Percentiles rank a stretch among this genome's conserved stretches.
These are phyloP conservation scores for Leccinum fallax DNA, from an alignment of 1,284 basidiomycete genomes.

Conservation along the genomic window DNA sequence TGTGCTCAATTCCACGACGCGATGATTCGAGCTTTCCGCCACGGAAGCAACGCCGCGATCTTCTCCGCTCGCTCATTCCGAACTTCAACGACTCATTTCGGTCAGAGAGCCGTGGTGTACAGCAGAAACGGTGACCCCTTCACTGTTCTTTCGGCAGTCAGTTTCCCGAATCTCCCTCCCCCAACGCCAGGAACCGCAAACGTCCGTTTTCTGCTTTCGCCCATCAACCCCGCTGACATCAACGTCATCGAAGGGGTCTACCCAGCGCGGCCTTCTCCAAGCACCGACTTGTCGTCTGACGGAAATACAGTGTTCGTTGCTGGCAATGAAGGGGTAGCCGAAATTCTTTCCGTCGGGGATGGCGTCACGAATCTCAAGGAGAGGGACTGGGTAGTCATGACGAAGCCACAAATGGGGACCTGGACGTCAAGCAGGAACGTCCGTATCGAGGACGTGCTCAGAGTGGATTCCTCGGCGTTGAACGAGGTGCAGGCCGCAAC, in stretches of 20 bases:
- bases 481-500: slow-evolving; percentile 72
- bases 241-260: slow-evolving; percentile 86
- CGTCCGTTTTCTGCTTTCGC: slow-evolving; percentile 71
- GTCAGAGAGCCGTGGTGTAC: slow-evolving; percentile 69
- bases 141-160: slow-evolving; percentile 55
- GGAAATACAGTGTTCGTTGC: slow-evolving; percentile 55
- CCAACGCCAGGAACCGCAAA: slow-evolving; percentile 61
- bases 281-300: slow-evolving; percentile 40
- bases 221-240: slow-evolving; percentile 80
- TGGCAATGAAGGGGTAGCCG: slow-evolving; percentile 81
- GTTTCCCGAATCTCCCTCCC: slow-evolving; percentile 54
- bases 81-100: slow-evolving; percentile 20
- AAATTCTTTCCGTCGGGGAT: slow-evolving; percentile 61
- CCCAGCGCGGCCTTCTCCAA: slow-evolving; percentile 60
- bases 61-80: slow-evolving; percentile 19
- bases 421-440: slow-evolving; percentile 73
- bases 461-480: slow-evolving; percentile 53
- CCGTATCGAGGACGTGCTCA: slow-evolving; percentile 56
- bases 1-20: not conserved
- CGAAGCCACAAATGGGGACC: slow-evolving; percentile 69
- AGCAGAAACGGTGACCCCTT: slow-evolving; percentile 58
- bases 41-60: not conserved
- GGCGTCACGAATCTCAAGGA: slow-evolving; percentile 51
- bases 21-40: slow-evolving; percentile 10
- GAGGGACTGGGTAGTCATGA: slow-evolving; percentile 78